Percentiles rank a stretch among this genome's conserved stretches.
Conservation (phyloP, 1,284 basidiomycete genomes). For the Trichosporon coremiiforme region DNA sequence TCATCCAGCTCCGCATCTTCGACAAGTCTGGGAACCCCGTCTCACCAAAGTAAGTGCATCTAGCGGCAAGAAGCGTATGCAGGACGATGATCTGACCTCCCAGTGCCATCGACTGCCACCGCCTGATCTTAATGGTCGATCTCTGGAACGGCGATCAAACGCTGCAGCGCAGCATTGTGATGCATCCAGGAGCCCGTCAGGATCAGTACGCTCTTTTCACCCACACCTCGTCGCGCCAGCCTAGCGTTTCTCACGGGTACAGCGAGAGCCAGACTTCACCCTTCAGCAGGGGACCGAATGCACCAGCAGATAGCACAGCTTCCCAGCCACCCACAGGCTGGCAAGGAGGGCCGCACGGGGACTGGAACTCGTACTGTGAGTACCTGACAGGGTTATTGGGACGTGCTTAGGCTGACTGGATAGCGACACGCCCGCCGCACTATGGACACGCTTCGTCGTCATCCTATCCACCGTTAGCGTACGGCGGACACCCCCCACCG, state of each 20-base stretch:
- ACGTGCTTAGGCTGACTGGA: not conserved
- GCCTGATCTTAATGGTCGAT: slow-evolving; percentile 84
- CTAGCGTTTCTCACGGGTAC: slow-evolving; percentile 16
- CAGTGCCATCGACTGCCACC: slow-evolving; percentile 68
- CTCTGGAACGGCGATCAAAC: slow-evolving; percentile 79
- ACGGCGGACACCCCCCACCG: not conserved
- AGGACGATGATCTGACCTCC: not conserved
- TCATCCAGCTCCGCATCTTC: slow-evolving; percentile 57
- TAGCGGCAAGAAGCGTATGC: not conserved
- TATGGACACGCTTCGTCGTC: slow-evolving; percentile 3
- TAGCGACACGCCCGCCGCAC: slow-evolving; percentile 4
- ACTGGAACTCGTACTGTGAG: slow-evolving; percentile 12
- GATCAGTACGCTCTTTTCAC: slow-evolving; percentile 32
- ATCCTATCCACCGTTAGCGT: slow-evolving; percentile 4
- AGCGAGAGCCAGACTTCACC: slow-evolving; percentile 11
- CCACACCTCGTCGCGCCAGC: slow-evolving; percentile 23
- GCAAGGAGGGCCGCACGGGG: not conserved
- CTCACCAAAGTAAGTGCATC: slow-evolving; percentile 69
- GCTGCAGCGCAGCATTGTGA: slow-evolving; percentile 79
- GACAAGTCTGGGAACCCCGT: slow-evolving; percentile 65
- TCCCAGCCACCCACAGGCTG: slow-evolving; percentile 8
- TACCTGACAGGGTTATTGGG: not conserved
- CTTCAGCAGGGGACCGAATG: slow-evolving; percentile 2
- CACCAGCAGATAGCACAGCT: slow-evolving; percentile 8
- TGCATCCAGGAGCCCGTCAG: slow-evolving; percentile 64